Evolutionary conservation across 306 rosid genomes (phyloP), one percentile per base, ranked within the genome.

Genomic region (Quercus glauca): DNA sequence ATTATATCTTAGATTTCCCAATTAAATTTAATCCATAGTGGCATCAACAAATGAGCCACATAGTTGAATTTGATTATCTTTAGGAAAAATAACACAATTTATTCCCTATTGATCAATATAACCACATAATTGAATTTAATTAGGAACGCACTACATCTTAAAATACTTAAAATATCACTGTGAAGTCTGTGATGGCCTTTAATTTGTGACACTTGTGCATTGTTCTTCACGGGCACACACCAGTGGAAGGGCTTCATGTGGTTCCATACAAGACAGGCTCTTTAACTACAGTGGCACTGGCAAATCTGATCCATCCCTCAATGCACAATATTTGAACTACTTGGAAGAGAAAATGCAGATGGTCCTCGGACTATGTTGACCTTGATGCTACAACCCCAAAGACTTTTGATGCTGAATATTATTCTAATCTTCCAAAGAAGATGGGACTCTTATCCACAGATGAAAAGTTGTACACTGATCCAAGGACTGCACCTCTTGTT

Each of bases 321-420:
- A 87, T 76, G 65, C 81, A 1, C 78, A 76, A 53, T 92, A 91
- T 79, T 29, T 89, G 1, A 90, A 84, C 76, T 95, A 79, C 85
- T 88, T 90, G 90, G 90, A 83, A 81, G 74, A 90, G 97, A 61
- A 91, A 92, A 79, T 91, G 98, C 71, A 79, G 97, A 87, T 95
- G 99, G 99, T 92, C 88, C 5, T 88, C 93, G 0, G 99, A 92
- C 4, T 90, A 86, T 76, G 92, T 89, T n/a, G 90, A 91, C 26
- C 94, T 92, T 20, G 99, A 95, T 86, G 90, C 95, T 0, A 78
- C 79, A 63, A 91, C 92, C 6, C 96, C 98, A 4, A 84, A 7
- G 19, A 56, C 18, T 0, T 94, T 92, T 71, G 99, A 92, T 83
- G 64, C 69, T 71, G 23, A 79, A 18, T 94, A 91, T 69, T 92